Evolutionary conservation across 2,329 filamentous ascomycete genomes (phyloP).

Genomic region (Hypoxylon rubiginosum): DNA sequence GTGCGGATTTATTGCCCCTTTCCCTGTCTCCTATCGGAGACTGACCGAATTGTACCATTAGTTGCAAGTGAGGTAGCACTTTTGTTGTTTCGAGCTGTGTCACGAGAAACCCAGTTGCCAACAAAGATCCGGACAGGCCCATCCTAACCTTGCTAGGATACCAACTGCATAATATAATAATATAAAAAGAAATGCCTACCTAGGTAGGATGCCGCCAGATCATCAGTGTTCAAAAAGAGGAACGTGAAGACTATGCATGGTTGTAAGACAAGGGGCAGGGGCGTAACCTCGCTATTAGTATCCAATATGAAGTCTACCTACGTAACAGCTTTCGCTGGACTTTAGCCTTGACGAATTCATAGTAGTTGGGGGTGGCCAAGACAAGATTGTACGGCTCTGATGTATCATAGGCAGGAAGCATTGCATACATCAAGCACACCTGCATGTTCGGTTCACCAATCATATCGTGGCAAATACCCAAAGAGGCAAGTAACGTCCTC

Average conservation of each 20-base stretch:
- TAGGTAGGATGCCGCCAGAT: background rate
- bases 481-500: conserved; percentile 34
- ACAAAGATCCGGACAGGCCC: background rate
- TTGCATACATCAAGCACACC: conserved; percentile 15
- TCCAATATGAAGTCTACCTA: background rate
- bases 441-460: conserved; percentile 38
- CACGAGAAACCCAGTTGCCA: background rate
- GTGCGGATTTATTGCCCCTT: background rate
- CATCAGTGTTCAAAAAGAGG: too few species aligned
- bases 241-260: too few species aligned
- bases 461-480: conserved; percentile 26
- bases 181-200: background rate
- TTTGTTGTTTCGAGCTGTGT: background rate
- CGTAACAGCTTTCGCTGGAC: background rate
- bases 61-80: background rate
- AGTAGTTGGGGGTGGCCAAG: background rate
- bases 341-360: background rate
- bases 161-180: background rate
- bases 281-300: background rate
- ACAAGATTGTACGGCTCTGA: background rate
- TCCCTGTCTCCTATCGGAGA: background rate
- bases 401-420: background rate
- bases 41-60: conserved; percentile 5
- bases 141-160: background rate
- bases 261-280: too few species aligned